Evolutionary conservation across 1,139 yeast genomes (phyloP).

Genomic region (Nakaseomyces bracarensis): DNA sequence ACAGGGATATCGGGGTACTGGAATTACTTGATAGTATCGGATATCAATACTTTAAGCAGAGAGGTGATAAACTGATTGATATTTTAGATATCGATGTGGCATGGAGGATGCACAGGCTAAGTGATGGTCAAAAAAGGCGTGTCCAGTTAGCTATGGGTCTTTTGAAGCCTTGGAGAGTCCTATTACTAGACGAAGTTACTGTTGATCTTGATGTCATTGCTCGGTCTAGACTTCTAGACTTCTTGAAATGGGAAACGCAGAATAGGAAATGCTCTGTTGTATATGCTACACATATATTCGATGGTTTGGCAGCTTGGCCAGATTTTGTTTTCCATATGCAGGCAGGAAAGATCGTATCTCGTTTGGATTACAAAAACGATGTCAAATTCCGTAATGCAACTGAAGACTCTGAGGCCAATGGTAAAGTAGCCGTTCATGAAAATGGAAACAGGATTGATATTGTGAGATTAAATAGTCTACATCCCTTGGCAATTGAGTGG

Average conservation of each 20-base stretch:
- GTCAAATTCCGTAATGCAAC: constrained; percentile 28
- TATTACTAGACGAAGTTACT: constrained; percentile 87
- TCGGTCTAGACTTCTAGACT: constrained; percentile 61
- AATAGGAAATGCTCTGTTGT: constrained; percentile 61
- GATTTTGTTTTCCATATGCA: constrained; percentile 73
- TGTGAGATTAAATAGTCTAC: constrained; percentile 46
- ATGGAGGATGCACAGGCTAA: constrained; percentile 88
- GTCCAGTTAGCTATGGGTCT: constrained; percentile 94
- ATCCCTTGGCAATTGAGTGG: constrained; percentile 68
- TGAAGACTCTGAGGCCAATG: constrained; percentile 16
- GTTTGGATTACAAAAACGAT: constrained; percentile 30
- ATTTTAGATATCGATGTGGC: constrained; percentile 74
- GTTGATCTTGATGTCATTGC: constrained; percentile 93
- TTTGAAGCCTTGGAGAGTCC: constrained; percentile 77
- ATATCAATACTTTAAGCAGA: constrained; percentile 59
- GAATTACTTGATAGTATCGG: constrained; percentile 76
- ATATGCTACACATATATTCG: constrained; percentile 95
- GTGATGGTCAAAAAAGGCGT: constrained; percentile 91
- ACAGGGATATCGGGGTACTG: constrained; percentile 82
- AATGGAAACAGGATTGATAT: constrained; percentile 31
- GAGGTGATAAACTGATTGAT: constrained; percentile 67
- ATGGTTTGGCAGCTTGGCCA: constrained; percentile 88
- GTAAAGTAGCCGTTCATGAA: constrained; percentile 11
- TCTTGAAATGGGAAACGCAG: constrained; percentile 62
- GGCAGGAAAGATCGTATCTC: constrained; percentile 46